A percentile compares a stretch with the other conserved stretches of the same genome.
Conservation (phyloP, 169 alveolate species). For the Plasmodium knowlesi region DNA sequence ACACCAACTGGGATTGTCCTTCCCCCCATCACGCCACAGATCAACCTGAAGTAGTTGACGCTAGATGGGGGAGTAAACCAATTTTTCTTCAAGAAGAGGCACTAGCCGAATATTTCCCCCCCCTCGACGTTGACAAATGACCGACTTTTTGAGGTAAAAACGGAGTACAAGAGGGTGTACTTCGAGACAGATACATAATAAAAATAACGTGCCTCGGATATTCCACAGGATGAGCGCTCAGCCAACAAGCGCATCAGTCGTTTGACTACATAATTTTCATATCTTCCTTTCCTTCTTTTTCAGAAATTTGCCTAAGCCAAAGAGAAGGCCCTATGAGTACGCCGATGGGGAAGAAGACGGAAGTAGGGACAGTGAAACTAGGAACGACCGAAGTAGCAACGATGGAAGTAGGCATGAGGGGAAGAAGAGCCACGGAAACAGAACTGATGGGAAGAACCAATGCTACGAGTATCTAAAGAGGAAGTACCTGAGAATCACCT, state of each 20-base stretch:
- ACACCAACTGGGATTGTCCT: not conserved
- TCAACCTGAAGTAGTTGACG: not conserved
- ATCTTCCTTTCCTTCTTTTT: not conserved
- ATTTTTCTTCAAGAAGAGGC: not conserved
- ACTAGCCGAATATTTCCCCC: not conserved
- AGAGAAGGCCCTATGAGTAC: not conserved
- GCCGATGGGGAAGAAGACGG: not conserved
- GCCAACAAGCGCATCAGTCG: not conserved
- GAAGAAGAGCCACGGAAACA: not conserved
- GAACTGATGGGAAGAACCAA: slow-evolving; percentile 9
- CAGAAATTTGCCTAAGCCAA: slow-evolving; percentile 68
- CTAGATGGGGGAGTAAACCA: not conserved
- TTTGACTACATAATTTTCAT: not conserved
- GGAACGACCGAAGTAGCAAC: not conserved
- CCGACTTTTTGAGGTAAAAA: slow-evolving; percentile 65
- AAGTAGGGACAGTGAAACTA: not conserved
- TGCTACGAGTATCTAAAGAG: slow-evolving; percentile 76
- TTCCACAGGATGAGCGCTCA: not conserved
- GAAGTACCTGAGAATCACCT: slow-evolving; percentile 78
- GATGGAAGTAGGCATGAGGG: not conserved
- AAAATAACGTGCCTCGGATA: not conserved
- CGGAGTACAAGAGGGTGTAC: not conserved
- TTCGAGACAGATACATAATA: not conserved
- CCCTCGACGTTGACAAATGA: not conserved
- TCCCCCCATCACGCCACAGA: not conserved